Percentiles rank a stretch among this genome's conserved stretches.
Evolutionary conservation across 306 rosid genomes (phyloP).

Genomic region (Lathyrus tuberosus): DNA sequence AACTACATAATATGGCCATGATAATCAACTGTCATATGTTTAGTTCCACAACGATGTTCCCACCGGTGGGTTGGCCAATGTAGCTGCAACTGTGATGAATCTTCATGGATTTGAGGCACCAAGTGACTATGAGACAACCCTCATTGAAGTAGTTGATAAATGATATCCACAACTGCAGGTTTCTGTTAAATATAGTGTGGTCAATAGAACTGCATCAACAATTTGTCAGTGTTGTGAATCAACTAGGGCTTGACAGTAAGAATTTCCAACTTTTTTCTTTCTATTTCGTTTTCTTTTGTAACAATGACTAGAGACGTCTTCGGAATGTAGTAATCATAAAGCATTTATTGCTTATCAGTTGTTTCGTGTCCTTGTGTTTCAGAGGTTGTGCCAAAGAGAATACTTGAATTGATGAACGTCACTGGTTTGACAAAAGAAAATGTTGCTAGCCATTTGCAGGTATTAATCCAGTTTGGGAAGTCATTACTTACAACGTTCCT

Average conservation of each 20-base stretch:
- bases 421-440: conserved; percentile 84
- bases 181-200: no score
- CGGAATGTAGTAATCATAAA: conserved; percentile 20
- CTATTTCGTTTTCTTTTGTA: neutral
- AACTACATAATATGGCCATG: no score
- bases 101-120: conserved; percentile 95
- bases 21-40: no score
- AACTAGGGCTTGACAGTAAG: conserved; percentile 92
- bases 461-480: conserved; percentile 35
- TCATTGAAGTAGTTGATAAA: conserved; percentile 72
- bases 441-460: conserved; percentile 93
- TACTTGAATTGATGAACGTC: conserved; percentile 83
- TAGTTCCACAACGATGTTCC: conserved; percentile 81
- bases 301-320: conserved; percentile 4
- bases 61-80: conserved; percentile 83
- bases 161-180: no score
- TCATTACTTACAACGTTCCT: conserved; percentile 1
- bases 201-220: conserved; percentile 82
- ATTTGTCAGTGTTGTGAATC: conserved; percentile 80
- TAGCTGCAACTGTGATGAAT: conserved; percentile 95
- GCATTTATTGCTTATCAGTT: conserved; percentile 34
- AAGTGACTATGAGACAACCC: conserved; percentile 84
- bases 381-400: conserved; percentile 93
- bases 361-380: conserved; percentile 28
- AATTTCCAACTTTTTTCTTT: conserved; percentile 30